Conservation (phyloP, 2,329 filamentous ascomycete genomes). For the Apiospora rasikravindrae region DNA sequence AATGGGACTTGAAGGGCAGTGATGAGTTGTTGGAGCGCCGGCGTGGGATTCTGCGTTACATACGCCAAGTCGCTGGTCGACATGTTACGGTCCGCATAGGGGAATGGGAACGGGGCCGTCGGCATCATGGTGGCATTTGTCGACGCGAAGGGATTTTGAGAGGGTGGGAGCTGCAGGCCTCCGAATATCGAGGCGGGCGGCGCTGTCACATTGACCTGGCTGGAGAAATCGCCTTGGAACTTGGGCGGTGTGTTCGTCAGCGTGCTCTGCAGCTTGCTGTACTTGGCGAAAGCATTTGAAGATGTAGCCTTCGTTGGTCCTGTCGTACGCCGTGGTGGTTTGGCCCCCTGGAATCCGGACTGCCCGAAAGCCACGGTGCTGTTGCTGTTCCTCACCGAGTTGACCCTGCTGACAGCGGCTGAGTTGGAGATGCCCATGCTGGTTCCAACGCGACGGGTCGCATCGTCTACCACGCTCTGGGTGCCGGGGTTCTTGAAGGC, state of each 20-base stretch:
- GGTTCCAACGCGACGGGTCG: background rate
- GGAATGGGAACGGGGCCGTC: background rate
- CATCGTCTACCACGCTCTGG: background rate
- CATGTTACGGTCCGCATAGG: conserved; percentile 4
- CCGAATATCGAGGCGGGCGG: background rate
- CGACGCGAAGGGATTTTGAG: background rate
- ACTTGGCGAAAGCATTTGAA: background rate
- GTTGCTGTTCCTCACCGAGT: background rate
- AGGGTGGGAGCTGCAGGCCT: background rate
- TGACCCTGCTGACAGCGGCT: too few relatives aligned
- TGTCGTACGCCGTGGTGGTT: background rate
- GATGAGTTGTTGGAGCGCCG: background rate
- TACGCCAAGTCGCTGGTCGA: background rate
- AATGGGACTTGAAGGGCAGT: background rate
- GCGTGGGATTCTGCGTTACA: background rate
- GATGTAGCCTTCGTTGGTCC: background rate
- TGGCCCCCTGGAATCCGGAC: background rate
- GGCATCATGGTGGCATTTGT: background rate
- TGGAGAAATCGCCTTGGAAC: background rate
- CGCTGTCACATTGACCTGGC: background rate
- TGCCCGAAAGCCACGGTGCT: background rate
- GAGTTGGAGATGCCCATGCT: background rate
- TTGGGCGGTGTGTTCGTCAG: background rate
- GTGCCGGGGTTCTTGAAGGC: background rate
- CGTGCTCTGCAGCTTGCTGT: too few relatives aligned